Evolutionary conservation across 2,329 filamentous ascomycete genomes (phyloP), one percentile per base, ranked within the genome.

Genomic region (Claviceps pazoutovae): DNA sequence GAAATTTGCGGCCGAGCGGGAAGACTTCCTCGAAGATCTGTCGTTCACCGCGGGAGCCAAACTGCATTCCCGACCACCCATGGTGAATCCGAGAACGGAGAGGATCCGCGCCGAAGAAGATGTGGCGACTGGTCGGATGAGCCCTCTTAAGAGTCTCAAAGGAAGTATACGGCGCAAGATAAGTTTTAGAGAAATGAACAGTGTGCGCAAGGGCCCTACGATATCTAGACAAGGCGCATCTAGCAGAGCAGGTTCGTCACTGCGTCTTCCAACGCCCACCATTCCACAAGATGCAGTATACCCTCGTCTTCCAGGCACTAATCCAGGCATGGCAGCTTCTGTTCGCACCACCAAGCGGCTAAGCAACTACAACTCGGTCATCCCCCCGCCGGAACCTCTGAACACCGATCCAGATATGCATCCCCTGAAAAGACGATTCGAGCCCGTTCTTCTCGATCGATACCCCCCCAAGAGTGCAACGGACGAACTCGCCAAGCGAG

Each of bases 291-390:
- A 38, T 16, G 2, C 21, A 11, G 21, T 16, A 36, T 5, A 26
- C 9, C 37, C 14, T 42, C 37, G 23, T 41, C 19, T 39, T 23
- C 21, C 7, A 16, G 13, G 8, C 1, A 36, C 52, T 53, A 43
- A 53, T 23, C 21, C 14, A 16, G 23, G 9, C 17, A 44, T 42
- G 49, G 5, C 74, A 79, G 78, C 76, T 54, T 81, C 78, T 46
- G 70, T 81, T 56, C 83, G 90, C 59, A 95, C 90, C 5, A 83
- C 90, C 39, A 93, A 83, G 69, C 82, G 93, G 60, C 73, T 97
- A 58, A 97, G 91, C 68, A 95, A 95, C 65, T 98, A 98, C 69
- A 97, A 97, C 66, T 96, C 93, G 1, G 93, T 98, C 50, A 97
- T 98, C 51, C 93, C 93, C 14, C 83, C 82, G 2, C 93, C 93